Conservation (phyloP, 1,284 basidiomycete species). For the Boletus hoseneyae region DNA sequence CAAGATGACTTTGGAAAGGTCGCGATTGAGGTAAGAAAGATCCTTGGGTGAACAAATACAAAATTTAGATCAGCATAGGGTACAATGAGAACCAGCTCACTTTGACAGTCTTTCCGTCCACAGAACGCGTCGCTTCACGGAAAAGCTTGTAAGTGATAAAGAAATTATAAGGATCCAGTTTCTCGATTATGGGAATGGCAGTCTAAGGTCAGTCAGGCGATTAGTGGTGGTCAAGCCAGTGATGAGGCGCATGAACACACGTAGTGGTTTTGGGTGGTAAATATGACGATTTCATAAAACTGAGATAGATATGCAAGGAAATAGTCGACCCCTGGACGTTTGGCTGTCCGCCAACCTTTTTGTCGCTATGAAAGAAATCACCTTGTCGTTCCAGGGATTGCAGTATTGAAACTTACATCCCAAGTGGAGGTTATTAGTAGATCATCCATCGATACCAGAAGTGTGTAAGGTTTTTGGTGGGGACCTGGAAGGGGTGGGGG, state of each 20-base stretch:
- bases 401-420: slow-evolving; percentile 66
- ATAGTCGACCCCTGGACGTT: slow-evolving; percentile 96
- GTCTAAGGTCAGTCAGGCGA: slow-evolving; percentile 50
- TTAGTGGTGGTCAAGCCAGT: not conserved
- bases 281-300: slow-evolving; percentile 97
- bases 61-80: not conserved
- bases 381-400: not conserved
- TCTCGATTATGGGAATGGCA: slow-evolving; percentile 86
- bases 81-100: slow-evolving; percentile 35
- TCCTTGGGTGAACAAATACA: slow-evolving; percentile 51
- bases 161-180: slow-evolving; percentile 92
- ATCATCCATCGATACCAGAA: slow-evolving; percentile 74
- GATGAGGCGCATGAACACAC: slow-evolving; percentile 45
- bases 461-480: slow-evolving; percentile 19
- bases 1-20: slow-evolving; percentile 86
- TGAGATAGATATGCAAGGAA: slow-evolving; percentile 96
- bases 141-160: slow-evolving; percentile 89
- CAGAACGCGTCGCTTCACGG: slow-evolving; percentile 83
- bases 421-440: slow-evolving; percentile 89
- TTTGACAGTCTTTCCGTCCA: slow-evolving; percentile 81
- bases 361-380: slow-evolving; percentile 52
- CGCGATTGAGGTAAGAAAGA: slow-evolving; percentile 89
- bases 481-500: slow-evolving; percentile 85
- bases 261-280: slow-evolving; percentile 89
- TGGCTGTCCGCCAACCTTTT: slow-evolving; percentile 88